Base-by-base conservation (phyloP, 1,284 basidiomycete genomes). In the Sporisorium sorghi region DNA sequence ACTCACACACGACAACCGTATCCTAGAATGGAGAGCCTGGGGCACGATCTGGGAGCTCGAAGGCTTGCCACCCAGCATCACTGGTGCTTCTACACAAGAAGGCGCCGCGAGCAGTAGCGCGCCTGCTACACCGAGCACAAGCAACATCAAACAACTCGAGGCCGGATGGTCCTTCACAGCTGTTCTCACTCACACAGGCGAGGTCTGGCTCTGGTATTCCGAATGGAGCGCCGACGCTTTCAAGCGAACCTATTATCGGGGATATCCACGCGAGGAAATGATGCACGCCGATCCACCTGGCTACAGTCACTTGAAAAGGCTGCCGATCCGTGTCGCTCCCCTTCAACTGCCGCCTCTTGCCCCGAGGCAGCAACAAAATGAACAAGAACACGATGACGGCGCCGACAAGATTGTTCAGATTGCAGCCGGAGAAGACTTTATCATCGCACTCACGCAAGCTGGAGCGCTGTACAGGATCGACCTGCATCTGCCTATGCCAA, bases 1-100 rank as follows among this genome's bases (percentile, higher is more conserved):
- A 28, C 85, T 93, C 5, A 59, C 72, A 12, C 5, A 51, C 10
- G 52, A 72, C 12, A 46, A 52, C 5, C 43, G 60, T 5, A n/a
- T 79, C 3, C 46, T 79, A 4, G 77, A 79, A 37, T 79, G 75
- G 77, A 47, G 54, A 30, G 50, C 67, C 5, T 79, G 74, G 74
- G 71, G 61, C 26, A 47, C 47, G 7, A 35, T 74, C 3, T 56
- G 50, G 32, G 49, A 68, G 24, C 55, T 52, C 49, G 51, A 69
- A 30, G 40, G 24, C 12, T 40, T 77, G 0, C 59, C 61, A 12
- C 4, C 24, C 1, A 33, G 30, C 35, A 14, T 62, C 30, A 47
- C 50, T 24, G 15, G 7, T 12, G 30, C 57, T 17, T 10, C 40
- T 21, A 26, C 26, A 2, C 30, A 40, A 17, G 11, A n/a, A 17